Base-by-base conservation (phyloP, 208 protist species). In the Crithidia bombi region DNA sequence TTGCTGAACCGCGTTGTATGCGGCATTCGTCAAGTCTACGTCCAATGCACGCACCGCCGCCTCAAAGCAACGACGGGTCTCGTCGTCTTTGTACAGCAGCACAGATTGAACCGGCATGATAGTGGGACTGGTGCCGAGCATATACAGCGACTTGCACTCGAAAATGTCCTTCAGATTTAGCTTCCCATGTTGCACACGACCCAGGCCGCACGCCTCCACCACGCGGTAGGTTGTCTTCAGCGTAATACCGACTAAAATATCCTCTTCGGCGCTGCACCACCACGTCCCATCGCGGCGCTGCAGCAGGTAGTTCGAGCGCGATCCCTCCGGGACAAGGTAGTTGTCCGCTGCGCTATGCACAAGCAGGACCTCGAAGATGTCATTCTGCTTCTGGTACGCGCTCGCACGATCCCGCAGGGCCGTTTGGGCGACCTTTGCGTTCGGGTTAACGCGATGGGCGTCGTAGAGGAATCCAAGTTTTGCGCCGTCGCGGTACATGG, bases 241-340 rank as follows among this genome's bases (percentile, higher is more conserved):
- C 23, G 90, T 96, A 28, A 93, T 78, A 14, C 90, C 90, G 43
- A 90, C 43, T 9, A 96, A 73, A 69, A 96, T 93, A 61, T 93
- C 80, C 54, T 85, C 72, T 63, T 87, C 71, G 12, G 65, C 65
- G 12, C 87, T 93, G 69, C 87, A 92, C 57, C 80, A 75, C 39
- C 91, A 57, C 43, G 61, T 43, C 30, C 74, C 75, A 19, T 89
- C 77, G 3, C 46, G 25, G 30, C 65, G 81, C 43, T 87, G 51
- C 23, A 95, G 39, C 33, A 95, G 63, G 67, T 90, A 95, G 69
- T 93, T 96, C 10, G 90, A 93, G 41, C 87, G 87, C 25, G 90
- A 92, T 1, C 90, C 87, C 68, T 96, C 90, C 17, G 90, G 85
- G 3, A 96, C 79, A 15, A 92, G 75, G 65, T 73, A 96, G 19